phyloP scores from a whole-genome alignment of 2,329 filamentous ascomycete species.

The Pseudogymnoascus destructans region DNA sequence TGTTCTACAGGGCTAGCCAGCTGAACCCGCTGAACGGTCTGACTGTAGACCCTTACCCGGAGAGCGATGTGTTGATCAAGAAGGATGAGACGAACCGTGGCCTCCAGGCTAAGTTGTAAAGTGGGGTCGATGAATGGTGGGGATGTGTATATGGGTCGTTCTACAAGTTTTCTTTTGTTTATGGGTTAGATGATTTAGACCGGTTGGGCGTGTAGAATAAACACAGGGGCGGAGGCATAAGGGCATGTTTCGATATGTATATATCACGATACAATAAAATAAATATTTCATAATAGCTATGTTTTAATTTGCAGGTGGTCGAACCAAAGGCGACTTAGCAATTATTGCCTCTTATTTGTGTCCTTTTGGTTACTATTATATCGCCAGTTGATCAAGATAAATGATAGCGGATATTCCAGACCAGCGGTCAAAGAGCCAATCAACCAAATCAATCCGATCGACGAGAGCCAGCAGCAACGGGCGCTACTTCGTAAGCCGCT shows the following conservation, averaged over 20 bases:
- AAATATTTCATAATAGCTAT: not conserved
- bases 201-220: constrained; percentile 6
- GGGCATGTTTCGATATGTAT: not conserved
- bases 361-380: no score
- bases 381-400: no score
- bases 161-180: not conserved
- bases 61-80: constrained; percentile 47
- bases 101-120: constrained; percentile 38
- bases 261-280: not conserved
- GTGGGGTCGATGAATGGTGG: not conserved
- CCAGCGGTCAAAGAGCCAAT: not conserved
- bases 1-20: constrained; percentile 60
- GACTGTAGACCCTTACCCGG: constrained; percentile 59
- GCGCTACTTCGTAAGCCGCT: not conserved
- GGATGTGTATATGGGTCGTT: not conserved
- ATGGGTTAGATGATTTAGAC: not conserved
- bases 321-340: not conserved
- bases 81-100: constrained; percentile 35
- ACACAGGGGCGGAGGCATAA: not conserved
- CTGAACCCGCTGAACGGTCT: constrained; percentile 61
- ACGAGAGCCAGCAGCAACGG: not conserved
- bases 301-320: not conserved
- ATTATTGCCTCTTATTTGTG: no score
- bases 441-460: not conserved
- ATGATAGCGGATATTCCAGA: not conserved